Percentiles rank a stretch among this genome's conserved stretches.
These are phyloP conservation scores for Rhexocercosporidium sp. DNA, from an alignment of 2,329 filamentous ascomycete genomes.

Conservation along the genomic window DNA sequence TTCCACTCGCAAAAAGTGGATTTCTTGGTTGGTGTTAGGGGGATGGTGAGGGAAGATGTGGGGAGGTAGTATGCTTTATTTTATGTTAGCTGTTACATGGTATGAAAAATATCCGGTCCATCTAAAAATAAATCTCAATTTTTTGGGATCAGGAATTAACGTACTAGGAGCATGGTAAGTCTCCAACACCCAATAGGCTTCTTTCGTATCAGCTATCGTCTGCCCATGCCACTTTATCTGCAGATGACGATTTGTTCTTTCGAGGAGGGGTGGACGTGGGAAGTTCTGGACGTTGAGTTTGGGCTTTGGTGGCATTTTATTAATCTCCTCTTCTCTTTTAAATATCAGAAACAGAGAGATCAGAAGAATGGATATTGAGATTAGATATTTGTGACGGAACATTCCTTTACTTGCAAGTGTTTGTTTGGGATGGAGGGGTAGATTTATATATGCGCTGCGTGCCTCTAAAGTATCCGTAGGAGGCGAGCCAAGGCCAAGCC, in stretches of 20 bases:
- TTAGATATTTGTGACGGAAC: not conserved
- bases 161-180: slow-evolving; percentile 66
- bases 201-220: slow-evolving; percentile 61
- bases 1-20: slow-evolving; percentile 65
- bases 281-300: slow-evolving; percentile 62
- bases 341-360: not conserved
- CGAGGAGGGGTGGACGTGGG: slow-evolving; percentile 62
- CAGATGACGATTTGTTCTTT: slow-evolving; percentile 58
- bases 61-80: slow-evolving; percentile 63
- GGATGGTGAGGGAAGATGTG: slow-evolving; percentile 52
- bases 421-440: slow-evolving; percentile 27
- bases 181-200: slow-evolving; percentile 66
- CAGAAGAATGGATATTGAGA: slow-evolving; percentile 6
- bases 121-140: no score
- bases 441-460: slow-evolving; percentile 24
- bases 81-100: no score
- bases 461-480: slow-evolving; percentile 25
- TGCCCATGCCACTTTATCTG: slow-evolving; percentile 60
- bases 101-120: no score
- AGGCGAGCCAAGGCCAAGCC: slow-evolving; percentile 9
- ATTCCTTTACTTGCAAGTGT: not conserved
- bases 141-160: no score
- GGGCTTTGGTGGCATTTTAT: slow-evolving; percentile 46
- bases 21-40: slow-evolving; percentile 51
- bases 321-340: not conserved